These are phyloP conservation scores for Oropetium thomaeum DNA, from an alignment of 176 grass and related monocot species.

Conservation along the genomic window DNA sequence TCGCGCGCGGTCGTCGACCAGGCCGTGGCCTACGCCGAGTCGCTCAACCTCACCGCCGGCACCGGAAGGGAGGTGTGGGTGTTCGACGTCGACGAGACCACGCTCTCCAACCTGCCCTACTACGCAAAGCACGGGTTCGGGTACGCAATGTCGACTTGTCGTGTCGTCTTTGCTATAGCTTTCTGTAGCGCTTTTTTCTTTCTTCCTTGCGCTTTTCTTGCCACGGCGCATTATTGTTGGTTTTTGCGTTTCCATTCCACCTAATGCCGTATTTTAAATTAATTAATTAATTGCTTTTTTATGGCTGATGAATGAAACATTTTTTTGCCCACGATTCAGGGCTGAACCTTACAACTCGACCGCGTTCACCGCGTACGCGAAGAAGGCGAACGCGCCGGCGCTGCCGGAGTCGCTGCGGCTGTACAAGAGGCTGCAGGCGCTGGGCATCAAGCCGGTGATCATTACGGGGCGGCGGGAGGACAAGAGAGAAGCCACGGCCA, in stretches of 20 bases:
- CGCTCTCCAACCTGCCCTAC: constrained; percentile 60
- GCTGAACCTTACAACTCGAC: not conserved
- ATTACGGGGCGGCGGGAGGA: constrained; percentile 15
- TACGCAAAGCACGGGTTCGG: constrained; percentile 63
- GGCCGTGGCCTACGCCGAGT: constrained; percentile 39
- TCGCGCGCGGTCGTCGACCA: constrained; percentile 35
- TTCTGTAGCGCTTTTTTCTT: not conserved
- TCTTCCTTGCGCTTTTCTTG: not conserved
- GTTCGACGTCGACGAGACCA: constrained; percentile 67
- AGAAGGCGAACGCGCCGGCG: constrained; percentile 15
- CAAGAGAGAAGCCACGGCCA: not conserved
- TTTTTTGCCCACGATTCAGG: constrained; percentile 2
- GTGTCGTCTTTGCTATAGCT: not conserved
- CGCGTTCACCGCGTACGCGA: not conserved
- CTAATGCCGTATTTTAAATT: not conserved
- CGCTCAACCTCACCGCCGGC: constrained; percentile 21
- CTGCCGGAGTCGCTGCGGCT: constrained; percentile 17
- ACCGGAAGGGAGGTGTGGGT: constrained; percentile 58
- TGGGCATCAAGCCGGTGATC: constrained; percentile 41
- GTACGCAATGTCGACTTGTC: not conserved
- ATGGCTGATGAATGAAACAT: too few relatives aligned
- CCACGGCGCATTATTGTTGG: too few relatives aligned
- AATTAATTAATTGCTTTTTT: not conserved
- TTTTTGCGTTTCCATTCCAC: too few relatives aligned
- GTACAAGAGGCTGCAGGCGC: constrained; percentile 4